Evolutionary conservation across 768 basidiomycete species (phyloP).

Genomic region (Russula emetica): DNA sequence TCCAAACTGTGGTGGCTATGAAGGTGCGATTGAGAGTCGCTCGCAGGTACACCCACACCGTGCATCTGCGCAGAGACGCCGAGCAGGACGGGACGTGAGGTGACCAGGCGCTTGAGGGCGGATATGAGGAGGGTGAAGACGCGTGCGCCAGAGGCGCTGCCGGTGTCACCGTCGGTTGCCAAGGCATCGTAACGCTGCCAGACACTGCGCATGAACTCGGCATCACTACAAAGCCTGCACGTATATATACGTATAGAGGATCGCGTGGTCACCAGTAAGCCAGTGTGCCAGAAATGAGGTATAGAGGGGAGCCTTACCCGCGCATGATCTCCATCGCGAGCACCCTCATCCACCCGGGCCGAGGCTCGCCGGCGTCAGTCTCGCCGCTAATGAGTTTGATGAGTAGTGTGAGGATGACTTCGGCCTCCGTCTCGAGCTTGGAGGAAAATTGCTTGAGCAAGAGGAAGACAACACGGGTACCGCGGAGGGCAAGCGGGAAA

Average conservation of each 20-base stretch:
- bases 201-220: conserved; percentile 24
- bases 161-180: conserved; percentile 47
- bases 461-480: conserved; percentile 90
- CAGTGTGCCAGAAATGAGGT: not conserved
- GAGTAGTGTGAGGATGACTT: conserved; percentile 34
- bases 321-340: conserved; percentile 28
- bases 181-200: conserved; percentile 25
- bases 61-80: conserved; percentile 78
- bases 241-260: too few relatives aligned
- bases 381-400: conserved; percentile 17
- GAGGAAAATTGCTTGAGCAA: conserved; percentile 86
- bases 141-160: conserved; percentile 57
- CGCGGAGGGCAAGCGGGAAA: conserved; percentile 86
- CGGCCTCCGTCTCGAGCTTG: conserved; percentile 76
- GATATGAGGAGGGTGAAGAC: conserved; percentile 76
- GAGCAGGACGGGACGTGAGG: conserved; percentile 81
- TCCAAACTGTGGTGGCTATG: conserved; percentile 61
- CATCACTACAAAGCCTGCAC: conserved; percentile 23
- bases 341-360: conserved; percentile 28
- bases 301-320: conserved; percentile 10
- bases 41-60: conserved; percentile 61
- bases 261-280: not conserved
- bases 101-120: conserved; percentile 79
- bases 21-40: conserved; percentile 34
- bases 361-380: not conserved